Conservation (phyloP, 2,329 filamentous ascomycete species). For the Daldinia eschscholtzii region DNA sequence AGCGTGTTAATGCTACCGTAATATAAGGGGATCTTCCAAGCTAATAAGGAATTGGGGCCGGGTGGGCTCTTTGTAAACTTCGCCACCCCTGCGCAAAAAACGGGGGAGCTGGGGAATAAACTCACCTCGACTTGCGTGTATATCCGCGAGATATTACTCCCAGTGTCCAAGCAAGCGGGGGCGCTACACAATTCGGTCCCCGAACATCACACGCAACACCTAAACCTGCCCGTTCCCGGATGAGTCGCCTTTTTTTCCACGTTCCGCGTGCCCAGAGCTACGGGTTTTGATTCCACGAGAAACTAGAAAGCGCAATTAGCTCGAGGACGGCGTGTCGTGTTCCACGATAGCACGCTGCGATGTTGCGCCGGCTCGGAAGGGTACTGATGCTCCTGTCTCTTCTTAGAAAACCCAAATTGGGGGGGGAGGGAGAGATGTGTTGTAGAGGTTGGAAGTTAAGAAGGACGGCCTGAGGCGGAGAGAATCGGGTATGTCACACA, state of each 20-base stretch:
- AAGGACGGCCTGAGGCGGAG: conserved; percentile 32
- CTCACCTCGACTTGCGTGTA: conserved; percentile 52
- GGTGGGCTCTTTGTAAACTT: conserved; percentile 34
- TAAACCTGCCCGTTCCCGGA: conserved; percentile 56
- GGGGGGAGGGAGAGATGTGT: conserved; percentile 10
- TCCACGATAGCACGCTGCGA: conserved; percentile 47
- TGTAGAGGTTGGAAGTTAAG: conserved; percentile 36
- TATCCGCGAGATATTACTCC: conserved; percentile 53
- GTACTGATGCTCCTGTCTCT: conserved; percentile 41
- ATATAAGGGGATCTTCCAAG: conserved; percentile 20
- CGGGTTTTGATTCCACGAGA: conserved; percentile 37
- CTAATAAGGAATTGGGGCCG: conserved; percentile 24
- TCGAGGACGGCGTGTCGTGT: conserved; percentile 41
- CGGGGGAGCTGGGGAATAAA: conserved; percentile 25
- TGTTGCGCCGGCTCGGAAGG: conserved; percentile 44
- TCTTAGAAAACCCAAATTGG: conserved; percentile 22
- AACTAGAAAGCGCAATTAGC: conserved; percentile 42
- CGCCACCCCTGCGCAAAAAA: conserved; percentile 21
- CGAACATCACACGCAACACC: conserved; percentile 60
- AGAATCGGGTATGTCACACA: conserved; percentile 47
- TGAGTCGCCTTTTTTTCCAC: conserved; percentile 43
- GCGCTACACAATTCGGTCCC: conserved; percentile 58
- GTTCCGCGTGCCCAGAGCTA: conserved; percentile 47
- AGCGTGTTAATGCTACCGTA: conserved; percentile 45
- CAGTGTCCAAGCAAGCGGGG: conserved; percentile 56